Percentiles rank a stretch among this genome's conserved stretches.
phyloP scores from a whole-genome alignment of 2,329 filamentous ascomycete genomes.

The Fusarium mexicanum region DNA sequence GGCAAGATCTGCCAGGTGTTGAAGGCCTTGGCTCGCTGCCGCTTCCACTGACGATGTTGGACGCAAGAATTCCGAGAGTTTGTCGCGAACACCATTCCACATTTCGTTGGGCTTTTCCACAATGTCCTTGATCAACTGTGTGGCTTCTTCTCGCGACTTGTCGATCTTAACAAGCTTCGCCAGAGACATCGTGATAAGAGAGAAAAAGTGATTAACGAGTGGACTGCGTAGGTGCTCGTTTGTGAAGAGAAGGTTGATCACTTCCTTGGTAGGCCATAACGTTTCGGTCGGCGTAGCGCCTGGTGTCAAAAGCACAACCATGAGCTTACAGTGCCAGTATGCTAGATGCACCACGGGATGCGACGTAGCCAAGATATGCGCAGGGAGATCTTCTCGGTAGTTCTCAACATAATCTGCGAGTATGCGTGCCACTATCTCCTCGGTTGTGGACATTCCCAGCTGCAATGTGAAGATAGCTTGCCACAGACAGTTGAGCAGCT shows the following conservation, averaged over 20 bases:
- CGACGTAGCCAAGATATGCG: conserved; percentile 60
- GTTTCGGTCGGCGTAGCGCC: conserved; percentile 65
- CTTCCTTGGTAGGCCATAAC: conserved; percentile 68
- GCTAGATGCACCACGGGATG: conserved; percentile 70
- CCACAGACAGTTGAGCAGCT: conserved; percentile 59
- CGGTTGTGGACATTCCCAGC: conserved; percentile 48
- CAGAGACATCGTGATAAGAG: conserved; percentile 68
- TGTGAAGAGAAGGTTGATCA: conserved; percentile 65
- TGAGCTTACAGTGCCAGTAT: conserved; percentile 75
- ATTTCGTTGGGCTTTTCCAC: conserved; percentile 61
- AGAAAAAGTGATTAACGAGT: conserved; percentile 73
- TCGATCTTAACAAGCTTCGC: conserved; percentile 66
- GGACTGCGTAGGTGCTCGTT: conserved; percentile 67
- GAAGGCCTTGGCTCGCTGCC: conserved; percentile 63
- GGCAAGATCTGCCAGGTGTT: conserved; percentile 68
- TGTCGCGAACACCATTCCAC: conserved; percentile 67
- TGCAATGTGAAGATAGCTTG: conserved; percentile 51
- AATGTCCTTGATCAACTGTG: conserved; percentile 64
- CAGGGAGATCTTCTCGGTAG: conserved; percentile 71
- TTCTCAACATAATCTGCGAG: conserved; percentile 61
- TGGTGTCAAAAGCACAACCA: conserved; percentile 69
- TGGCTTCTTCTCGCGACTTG: conserved; percentile 66
- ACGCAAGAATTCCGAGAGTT: conserved; percentile 49
- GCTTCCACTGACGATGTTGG: conserved; percentile 51
- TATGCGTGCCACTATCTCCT: conserved; percentile 48